These are phyloP conservation scores for Xylaria sp. DNA, from an alignment of 2,329 filamentous ascomycete genomes.

Conservation along the genomic window DNA sequence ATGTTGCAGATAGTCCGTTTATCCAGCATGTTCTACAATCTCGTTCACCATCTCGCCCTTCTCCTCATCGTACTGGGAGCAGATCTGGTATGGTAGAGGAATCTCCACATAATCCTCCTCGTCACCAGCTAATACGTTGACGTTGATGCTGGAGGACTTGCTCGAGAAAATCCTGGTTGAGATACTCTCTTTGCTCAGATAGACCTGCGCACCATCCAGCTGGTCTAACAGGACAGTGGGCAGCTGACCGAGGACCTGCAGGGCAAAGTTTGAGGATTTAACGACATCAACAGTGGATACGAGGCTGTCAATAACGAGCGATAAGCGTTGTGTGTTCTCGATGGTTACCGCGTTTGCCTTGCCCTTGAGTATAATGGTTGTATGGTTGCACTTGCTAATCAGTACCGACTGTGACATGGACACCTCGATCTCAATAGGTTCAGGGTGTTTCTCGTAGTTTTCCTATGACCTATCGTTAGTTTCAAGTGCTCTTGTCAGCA, in stretches of 20 bases:
- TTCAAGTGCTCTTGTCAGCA: background rate
- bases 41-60: constrained; percentile 85
- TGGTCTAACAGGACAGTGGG: constrained; percentile 93
- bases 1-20: constrained; percentile 40
- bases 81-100: constrained; percentile 89
- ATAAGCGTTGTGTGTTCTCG: constrained; percentile 87
- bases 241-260: constrained; percentile 88
- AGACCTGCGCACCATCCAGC: constrained; percentile 89
- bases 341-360: constrained; percentile 98
- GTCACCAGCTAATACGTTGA: constrained; percentile 78
- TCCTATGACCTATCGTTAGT: constrained; percentile 64
- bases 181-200: constrained; percentile 89
- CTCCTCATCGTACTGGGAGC: constrained; percentile 75
- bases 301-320: constrained; percentile 87
- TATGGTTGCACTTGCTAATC: constrained; percentile 91
- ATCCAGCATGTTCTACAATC: constrained; percentile 95
- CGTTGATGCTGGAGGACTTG: constrained; percentile 76
- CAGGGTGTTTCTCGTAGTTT: constrained; percentile 83
- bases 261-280: constrained; percentile 91
- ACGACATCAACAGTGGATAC: constrained; percentile 94
- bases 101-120: constrained; percentile 89
- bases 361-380: constrained; percentile 86
- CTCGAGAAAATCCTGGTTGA: constrained; percentile 71
- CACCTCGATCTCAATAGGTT: constrained; percentile 83
- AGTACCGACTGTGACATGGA: constrained; percentile 88